phyloP scores from a whole-genome alignment of 306 rosid species.

The Ormosia semicastrata region DNA sequence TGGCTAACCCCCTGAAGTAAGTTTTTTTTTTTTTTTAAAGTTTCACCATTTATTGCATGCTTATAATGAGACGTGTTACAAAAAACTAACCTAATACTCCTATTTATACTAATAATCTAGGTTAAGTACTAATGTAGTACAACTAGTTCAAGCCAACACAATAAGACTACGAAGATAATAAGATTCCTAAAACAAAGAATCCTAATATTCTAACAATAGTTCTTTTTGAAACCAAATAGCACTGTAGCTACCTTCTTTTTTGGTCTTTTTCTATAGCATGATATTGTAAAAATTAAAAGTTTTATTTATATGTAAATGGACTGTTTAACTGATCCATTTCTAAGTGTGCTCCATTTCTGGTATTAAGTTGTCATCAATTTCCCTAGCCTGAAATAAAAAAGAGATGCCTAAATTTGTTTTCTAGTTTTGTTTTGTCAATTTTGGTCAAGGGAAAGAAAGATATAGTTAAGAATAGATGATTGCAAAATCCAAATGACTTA shows the following conservation, averaged over 20 bases:
- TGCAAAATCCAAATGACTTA: neutral
- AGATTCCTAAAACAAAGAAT: conserved; percentile 6
- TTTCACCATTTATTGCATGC: neutral
- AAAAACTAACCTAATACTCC: neutral
- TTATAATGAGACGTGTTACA: neutral
- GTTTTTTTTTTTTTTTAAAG: neutral
- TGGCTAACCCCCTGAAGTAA: conserved; percentile 91
- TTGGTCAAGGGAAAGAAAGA: neutral
- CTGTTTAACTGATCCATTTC: neutral
- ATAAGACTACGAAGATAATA: neutral
- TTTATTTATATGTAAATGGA: neutral
- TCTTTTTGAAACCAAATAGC: conserved; percentile 16
- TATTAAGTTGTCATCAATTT: neutral
- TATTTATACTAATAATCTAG: conserved; percentile 16
- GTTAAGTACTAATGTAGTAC: neutral
- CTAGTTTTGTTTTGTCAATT: neutral
- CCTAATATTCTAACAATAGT: neutral
- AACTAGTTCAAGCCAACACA: neutral
- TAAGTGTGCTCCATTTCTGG: neutral
- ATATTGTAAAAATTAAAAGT: neutral
- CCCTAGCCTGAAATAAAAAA: neutral
- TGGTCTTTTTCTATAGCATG: neutral
- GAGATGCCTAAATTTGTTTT: neutral
- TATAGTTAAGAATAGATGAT: neutral
- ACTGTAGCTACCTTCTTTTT: conserved; percentile 1